A percentile compares a stretch with the other conserved stretches of the same genome.
Conservation (phyloP, 2,329 filamentous ascomycete species). For the Penicillium sp. region DNA sequence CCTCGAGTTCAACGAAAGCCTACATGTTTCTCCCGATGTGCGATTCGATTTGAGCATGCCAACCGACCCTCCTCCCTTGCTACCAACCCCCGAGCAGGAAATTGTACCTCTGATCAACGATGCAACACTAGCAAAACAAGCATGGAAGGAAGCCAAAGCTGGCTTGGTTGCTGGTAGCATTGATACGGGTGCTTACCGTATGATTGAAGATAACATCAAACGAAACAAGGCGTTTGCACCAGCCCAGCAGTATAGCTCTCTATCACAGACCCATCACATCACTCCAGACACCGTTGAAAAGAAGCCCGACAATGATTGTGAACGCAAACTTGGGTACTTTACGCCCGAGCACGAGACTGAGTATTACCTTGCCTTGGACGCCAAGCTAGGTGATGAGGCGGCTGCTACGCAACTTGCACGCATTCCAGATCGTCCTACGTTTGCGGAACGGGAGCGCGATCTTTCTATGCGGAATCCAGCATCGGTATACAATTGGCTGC, state of each 20-base stretch:
- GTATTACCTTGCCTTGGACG: conserved; percentile 43
- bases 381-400: conserved; percentile 39
- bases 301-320: conserved; percentile 21
- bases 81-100: conserved; percentile 46
- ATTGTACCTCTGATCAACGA: conserved; percentile 35
- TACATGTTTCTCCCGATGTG: conserved; percentile 71
- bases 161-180: conserved; percentile 39
- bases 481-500: conserved; percentile 93
- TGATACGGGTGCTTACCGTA: conserved; percentile 34
- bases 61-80: conserved; percentile 46
- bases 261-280: conserved; percentile 35
- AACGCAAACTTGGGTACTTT: conserved; percentile 44
- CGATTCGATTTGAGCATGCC: conserved; percentile 66
- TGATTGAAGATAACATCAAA: conserved; percentile 40
- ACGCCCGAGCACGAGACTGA: conserved; percentile 45
- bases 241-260: conserved; percentile 30
- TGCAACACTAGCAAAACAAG: conserved; percentile 31
- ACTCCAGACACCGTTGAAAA: conserved; percentile 13
- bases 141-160: conserved; percentile 40
- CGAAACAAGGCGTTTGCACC: conserved; percentile 42
- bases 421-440: conserved; percentile 37
- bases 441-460: conserved; percentile 55
- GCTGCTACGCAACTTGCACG: conserved; percentile 54
- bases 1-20: conserved; percentile 81
- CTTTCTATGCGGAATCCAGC: conserved; percentile 72